phyloP scores from a whole-genome alignment of 2,329 filamentous ascomycete species.

The Plectosphaerella sp. region DNA sequence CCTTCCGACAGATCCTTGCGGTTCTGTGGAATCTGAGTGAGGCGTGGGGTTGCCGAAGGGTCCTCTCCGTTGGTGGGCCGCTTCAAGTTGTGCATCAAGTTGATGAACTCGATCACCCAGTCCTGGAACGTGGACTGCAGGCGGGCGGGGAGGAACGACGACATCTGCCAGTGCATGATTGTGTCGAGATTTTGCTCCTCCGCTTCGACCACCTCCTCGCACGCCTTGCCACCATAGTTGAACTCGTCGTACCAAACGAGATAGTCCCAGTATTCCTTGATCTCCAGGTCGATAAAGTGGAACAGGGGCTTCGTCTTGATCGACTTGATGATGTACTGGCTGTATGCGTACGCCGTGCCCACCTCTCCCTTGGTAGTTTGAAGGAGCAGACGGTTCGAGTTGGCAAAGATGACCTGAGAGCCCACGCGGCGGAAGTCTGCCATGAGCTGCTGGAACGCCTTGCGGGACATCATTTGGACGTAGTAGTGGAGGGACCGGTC shows the following conservation, averaged over 20 bases:
- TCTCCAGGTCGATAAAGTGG: constrained; percentile 93
- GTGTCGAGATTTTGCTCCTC: constrained; percentile 76
- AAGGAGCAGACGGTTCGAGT: constrained; percentile 79
- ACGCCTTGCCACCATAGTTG: constrained; percentile 96
- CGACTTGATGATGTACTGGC: constrained; percentile 95
- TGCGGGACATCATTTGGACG: constrained; percentile 97
- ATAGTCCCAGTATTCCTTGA: constrained; percentile 99
- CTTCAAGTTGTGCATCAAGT: constrained; percentile 88
- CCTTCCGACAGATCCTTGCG: constrained; percentile 56
- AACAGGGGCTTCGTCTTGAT: constrained; percentile 95
- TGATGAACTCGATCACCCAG: constrained; percentile 92
- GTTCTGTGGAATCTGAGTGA: constrained; percentile 50
- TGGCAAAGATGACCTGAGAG: constrained; percentile 94
- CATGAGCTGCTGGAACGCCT: constrained; percentile 96
- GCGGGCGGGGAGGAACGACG: constrained; percentile 75
- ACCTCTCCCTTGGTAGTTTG: constrained; percentile 97
- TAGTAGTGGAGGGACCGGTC: constrained; percentile 94
- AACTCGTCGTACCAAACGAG: constrained; percentile 98
- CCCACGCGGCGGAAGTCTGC: constrained; percentile 93
- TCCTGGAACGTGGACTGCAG: constrained; percentile 84
- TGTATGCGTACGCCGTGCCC: constrained; percentile 93
- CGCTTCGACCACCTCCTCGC: constrained; percentile 70
- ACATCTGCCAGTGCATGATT: constrained; percentile 98
- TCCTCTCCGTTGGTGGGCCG: constrained; percentile 52
- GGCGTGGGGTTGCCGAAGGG: constrained; percentile 43